Evolutionary conservation across 2,329 filamentous ascomycete genomes (phyloP), one percentile per base, ranked within the genome.

Genomic region (Colletotrichum spinosum): DNA sequence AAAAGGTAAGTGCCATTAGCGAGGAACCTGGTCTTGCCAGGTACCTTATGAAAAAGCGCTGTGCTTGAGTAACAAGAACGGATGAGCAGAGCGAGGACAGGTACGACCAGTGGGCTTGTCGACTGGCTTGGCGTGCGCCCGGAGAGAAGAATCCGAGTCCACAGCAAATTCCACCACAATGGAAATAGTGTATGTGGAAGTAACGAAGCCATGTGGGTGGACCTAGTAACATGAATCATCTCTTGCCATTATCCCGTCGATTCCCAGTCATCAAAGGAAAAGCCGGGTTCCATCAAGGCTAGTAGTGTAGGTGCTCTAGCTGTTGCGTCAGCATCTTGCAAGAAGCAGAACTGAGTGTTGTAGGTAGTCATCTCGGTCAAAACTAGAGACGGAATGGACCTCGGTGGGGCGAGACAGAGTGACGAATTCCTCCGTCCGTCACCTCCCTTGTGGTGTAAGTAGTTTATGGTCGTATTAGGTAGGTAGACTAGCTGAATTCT

Each of bases 251-350:
- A 33, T 48, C 41, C 56, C 46, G 33, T 52, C 45, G 35, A 44
- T 10, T 25, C 33, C 39, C 15, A 41, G 44, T 25, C 34, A 38
- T 38, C 58, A 63, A 63, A 63, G 46, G 39, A 5, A 63, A 52
- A 33, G 15, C 25, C 25, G 8, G 37, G 25, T 56, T 56, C 49
- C 48, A 53, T 53, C 37, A 38, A 25, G 8, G 37, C 53, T 42
- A 53, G 48, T 42, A 53, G 48, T 52, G n/a, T 25, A 41, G 12
- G 17, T 11, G 10, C 25, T 56, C n/a, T 52, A 55, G 51, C 15
- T 37, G 38, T 49, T 60, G 61, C 37, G 11, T 37, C 39, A 34
- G 38, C 10, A 25, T 25, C 13, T 48, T 42, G 17, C 45, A n/a
- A 12, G 34, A 15, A 17, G 9, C 39, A 42, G 13, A 17, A 17